Evolutionary conservation across 768 basidiomycete genomes (phyloP).

Genomic region (Podaxis sp.): DNA sequence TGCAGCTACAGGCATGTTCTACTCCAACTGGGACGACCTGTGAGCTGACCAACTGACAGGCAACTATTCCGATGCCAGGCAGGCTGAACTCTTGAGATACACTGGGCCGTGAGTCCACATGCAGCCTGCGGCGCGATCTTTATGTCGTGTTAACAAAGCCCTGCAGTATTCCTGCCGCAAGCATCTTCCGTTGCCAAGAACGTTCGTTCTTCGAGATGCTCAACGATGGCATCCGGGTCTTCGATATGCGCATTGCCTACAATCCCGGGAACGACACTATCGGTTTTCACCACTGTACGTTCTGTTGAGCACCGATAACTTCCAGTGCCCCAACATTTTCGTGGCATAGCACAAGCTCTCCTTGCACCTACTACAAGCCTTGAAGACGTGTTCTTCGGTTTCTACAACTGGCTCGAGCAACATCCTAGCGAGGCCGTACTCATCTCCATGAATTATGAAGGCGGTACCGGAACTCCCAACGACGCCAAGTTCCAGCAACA

Average conservation of each 20-base stretch:
- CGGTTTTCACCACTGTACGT: constrained; percentile 43
- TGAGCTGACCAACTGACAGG: constrained; percentile 21
- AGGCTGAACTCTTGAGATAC: constrained; percentile 36
- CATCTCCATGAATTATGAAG: constrained; percentile 46
- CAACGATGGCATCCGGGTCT: constrained; percentile 46
- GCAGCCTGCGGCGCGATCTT: too few species aligned
- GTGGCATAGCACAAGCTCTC: constrained; percentile 30
- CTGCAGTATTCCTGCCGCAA: constrained; percentile 28
- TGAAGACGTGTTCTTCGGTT: constrained; percentile 46
- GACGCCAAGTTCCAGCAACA: constrained; percentile 37
- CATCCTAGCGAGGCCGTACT: constrained; percentile 50
- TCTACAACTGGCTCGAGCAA: constrained; percentile 47
- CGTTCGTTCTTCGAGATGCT: constrained; percentile 41
- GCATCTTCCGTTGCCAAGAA: constrained; percentile 38
- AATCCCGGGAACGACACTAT: constrained; percentile 48
- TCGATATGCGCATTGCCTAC: constrained; percentile 44
- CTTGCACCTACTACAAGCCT: constrained; percentile 40
- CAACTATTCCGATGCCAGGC: constrained; percentile 39
- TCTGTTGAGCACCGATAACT: neutral
- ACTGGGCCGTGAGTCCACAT: constrained; percentile 34
- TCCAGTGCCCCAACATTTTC: neutral
- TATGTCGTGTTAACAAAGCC: neutral
- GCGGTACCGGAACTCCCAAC: constrained; percentile 39
- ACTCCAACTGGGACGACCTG: neutral
- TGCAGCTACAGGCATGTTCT: constrained; percentile 36